phyloP scores from a whole-genome alignment of 768 basidiomycete species.

The Lactifluus subvellereus region DNA sequence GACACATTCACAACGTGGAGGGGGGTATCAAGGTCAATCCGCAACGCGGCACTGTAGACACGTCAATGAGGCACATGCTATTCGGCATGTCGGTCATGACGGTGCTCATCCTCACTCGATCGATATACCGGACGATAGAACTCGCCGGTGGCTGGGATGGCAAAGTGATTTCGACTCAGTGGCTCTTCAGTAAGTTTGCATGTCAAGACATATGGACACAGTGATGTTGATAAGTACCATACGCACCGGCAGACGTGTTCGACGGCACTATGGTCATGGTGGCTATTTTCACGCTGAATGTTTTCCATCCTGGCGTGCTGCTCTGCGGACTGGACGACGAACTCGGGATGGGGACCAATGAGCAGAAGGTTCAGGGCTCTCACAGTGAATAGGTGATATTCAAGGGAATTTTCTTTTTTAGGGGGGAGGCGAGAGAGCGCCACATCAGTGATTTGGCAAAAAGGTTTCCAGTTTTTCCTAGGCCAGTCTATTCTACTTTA shows the following conservation, averaged over 20 bases:
- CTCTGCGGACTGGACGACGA: too few relatives aligned
- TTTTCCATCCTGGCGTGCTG: slow-evolving; percentile 11
- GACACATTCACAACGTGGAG: not conserved
- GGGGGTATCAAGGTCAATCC: not conserved
- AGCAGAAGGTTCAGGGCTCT: too few relatives aligned
- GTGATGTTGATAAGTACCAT: too few relatives aligned
- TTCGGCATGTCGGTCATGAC: not conserved
- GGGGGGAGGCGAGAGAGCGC: too few relatives aligned
- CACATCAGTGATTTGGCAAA: too few relatives aligned
- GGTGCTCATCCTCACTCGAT: slow-evolving; percentile 3
- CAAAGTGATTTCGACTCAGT: too few relatives aligned
- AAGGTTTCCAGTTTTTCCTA: too few relatives aligned
- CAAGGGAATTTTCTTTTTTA: too few relatives aligned
- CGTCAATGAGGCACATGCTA: not conserved
- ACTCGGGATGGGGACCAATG: not conserved
- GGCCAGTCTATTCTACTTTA: too few relatives aligned
- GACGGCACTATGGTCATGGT: slow-evolving; percentile 15
- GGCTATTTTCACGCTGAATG: slow-evolving; percentile 12
- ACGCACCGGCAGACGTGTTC: slow-evolving; percentile 1
- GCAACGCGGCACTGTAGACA: not conserved
- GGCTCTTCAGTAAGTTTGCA: slow-evolving; percentile 9
- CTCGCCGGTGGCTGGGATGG: slow-evolving; percentile 3
- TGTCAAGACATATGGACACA: too few relatives aligned
- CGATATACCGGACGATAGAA: slow-evolving; percentile 15
- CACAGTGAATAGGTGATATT: too few relatives aligned